A percentile compares a stretch with the other conserved stretches of the same genome.
Evolutionary conservation across 1,284 basidiomycete genomes (phyloP).

Genomic region (Calocybe gambosa): DNA sequence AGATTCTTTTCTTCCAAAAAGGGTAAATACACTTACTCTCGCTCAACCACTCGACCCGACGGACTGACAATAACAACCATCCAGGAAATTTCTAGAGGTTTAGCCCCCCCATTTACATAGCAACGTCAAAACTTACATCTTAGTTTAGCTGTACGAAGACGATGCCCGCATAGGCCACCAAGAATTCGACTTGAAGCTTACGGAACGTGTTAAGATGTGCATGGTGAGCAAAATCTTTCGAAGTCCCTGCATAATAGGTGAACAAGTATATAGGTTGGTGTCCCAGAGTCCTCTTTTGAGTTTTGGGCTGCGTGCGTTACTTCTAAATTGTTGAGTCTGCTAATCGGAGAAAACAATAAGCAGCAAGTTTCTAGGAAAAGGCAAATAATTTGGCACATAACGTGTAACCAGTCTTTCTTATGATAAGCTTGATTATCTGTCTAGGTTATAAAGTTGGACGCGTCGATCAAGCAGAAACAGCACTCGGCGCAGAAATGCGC

Average conservation of each 20-base stretch:
- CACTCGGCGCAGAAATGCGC: conserved; percentile 77
- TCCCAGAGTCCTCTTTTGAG: conserved; percentile 93
- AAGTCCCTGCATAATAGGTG: neutral
- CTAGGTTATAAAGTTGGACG: conserved; percentile 93
- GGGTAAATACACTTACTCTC: conserved; percentile 47
- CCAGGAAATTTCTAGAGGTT: conserved; percentile 66
- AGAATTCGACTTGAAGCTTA: conserved; percentile 90
- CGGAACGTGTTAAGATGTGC: conserved; percentile 94
- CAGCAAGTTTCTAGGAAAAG: conserved; percentile 79
- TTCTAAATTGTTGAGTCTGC: neutral
- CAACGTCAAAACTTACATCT: conserved; percentile 9
- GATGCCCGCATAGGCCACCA: conserved; percentile 88
- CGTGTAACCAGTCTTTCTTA: neutral
- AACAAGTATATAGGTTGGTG: conserved; percentile 68
- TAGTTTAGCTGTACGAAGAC: conserved; percentile 83
- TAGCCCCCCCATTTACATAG: conserved; percentile 1
- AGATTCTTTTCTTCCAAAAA: conserved; percentile 95
- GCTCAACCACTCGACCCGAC: conserved; percentile 1
- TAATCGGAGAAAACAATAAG: conserved; percentile 1
- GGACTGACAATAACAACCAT: conserved; percentile 1
- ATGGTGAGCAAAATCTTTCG: conserved; percentile 56
- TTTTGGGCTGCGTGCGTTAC: conserved; percentile 79
- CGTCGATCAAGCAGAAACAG: conserved; percentile 97
- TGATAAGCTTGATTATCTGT: conserved; percentile 1
- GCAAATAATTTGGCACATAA: conserved; percentile 27